Evolutionary conservation across 805 yeast genomes (phyloP), one percentile per base, ranked within the genome.

Genomic region (Myxozyma melibiosi): DNA sequence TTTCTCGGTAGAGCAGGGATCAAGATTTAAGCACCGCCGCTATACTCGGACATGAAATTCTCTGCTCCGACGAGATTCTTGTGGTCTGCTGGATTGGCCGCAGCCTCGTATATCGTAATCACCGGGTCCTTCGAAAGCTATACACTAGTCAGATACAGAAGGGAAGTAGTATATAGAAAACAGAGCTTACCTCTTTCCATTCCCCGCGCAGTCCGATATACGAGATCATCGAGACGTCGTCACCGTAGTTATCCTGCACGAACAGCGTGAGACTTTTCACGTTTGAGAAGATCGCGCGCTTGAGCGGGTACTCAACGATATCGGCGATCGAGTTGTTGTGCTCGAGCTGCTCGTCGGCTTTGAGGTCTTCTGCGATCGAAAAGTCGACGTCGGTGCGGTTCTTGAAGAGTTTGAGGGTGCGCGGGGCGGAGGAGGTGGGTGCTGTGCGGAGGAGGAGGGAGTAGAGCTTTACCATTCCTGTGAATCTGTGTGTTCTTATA

Each of bases 71-170:
- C 62, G 7, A 57, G 22, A 47, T 72, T 77, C 63, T 79, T 83
- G 70, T 92, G 97, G 69, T 91, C 97, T 1, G 85, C 82, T 0
- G 97, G 97, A 69, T 91, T 91, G 2, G 97, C 94, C 0, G 96
- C 95, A 53, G 90, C 81, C 72, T 92, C 98, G 70, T 91, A 92
- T 20, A 88, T 68, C 0, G 96, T 78, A 14, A 86, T 78, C 16
- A 89, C 81, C 0, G 96, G 96, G 40, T 86, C 88, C 60, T 79
- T 79, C 31, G 75, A 70, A 48, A 86, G 69, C 58, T 55, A 34
- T 2, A 39, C 20, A 20, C 18, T 20, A 22, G 14, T 28, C 18
- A 2, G 2, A 13, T 9, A 9, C 2, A n/a, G 14, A 6, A n/a
- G 0, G 2, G 8, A 3, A 5, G 16, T 20, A 2, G 2, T n/a